Conservation (phyloP, 805 yeast species). For the Spathaspora sp. region DNA sequence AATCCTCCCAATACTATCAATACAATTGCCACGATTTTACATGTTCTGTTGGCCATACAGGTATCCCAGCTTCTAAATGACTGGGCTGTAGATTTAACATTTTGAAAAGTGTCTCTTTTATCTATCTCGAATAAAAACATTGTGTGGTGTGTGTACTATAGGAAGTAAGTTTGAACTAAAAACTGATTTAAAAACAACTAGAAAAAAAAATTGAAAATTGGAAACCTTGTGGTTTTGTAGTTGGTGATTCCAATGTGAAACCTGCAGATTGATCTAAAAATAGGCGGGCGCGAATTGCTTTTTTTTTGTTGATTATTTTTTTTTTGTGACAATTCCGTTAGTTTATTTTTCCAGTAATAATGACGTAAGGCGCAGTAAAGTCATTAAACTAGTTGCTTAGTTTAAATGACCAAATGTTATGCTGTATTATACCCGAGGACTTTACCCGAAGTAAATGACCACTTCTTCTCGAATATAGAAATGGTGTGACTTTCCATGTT, state of each 20-base stretch:
- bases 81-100: constrained; percentile 36
- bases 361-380: too few species aligned
- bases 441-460: too few species aligned
- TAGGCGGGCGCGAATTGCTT: background rate
- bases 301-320: background rate
- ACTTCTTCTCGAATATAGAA: too few species aligned
- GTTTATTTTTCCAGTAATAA: too few species aligned
- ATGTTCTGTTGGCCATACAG: constrained; percentile 73
- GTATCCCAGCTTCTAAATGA: constrained; percentile 68
- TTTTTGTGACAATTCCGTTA: background rate
- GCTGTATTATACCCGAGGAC: too few species aligned
- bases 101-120: constrained; percentile 8
- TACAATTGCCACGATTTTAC: constrained; percentile 75
- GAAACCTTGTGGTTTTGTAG: background rate
- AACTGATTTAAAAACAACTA: background rate
- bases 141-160: background rate
- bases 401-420: too few species aligned
- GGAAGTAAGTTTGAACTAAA: background rate
- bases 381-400: too few species aligned
- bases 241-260: background rate
- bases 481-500: too few species aligned
- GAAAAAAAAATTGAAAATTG: background rate
- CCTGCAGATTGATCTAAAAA: background rate
- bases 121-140: background rate
- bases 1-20: constrained; percentile 60